These are phyloP conservation scores for Casaregolazyma suthepensis DNA, from an alignment of 1,139 yeast genomes.

Conservation along the genomic window DNA sequence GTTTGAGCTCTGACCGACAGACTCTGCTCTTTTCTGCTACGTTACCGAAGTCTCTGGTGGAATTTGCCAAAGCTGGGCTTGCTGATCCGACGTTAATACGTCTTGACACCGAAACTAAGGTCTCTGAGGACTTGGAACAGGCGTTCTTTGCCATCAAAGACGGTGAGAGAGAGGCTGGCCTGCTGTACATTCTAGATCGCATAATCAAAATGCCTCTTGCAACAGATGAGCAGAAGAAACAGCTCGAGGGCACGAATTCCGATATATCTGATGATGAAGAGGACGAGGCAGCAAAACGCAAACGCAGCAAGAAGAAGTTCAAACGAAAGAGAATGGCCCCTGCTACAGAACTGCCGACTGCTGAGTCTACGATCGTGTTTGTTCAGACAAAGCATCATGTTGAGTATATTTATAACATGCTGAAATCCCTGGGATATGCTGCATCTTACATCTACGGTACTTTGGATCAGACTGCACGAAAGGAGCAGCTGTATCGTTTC, in stretches of 20 bases:
- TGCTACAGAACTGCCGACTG: slow-evolving; percentile 78
- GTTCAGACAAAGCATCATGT: slow-evolving; percentile 98
- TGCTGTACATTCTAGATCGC: slow-evolving; percentile 68
- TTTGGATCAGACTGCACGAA: slow-evolving; percentile 90
- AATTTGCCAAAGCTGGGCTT: slow-evolving; percentile 95
- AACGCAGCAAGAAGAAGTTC: slow-evolving; percentile 25
- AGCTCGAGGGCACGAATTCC: slow-evolving; percentile 45
- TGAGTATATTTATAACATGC: slow-evolving; percentile 69
- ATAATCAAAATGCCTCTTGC: slow-evolving; percentile 83
- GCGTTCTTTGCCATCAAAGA: slow-evolving; percentile 74
- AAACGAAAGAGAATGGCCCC: slow-evolving; percentile 61
- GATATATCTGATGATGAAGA: slow-evolving; percentile 46
- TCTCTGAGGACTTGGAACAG: slow-evolving; percentile 88
- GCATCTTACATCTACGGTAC: slow-evolving; percentile 91
- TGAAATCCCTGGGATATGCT: slow-evolving; percentile 75
- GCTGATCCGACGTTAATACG: slow-evolving; percentile 88
- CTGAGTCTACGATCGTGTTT: slow-evolving; percentile 81
- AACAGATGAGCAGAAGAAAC: slow-evolving; percentile 41
- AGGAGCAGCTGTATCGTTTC: slow-evolving; percentile 79
- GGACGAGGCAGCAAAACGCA: slow-evolving; percentile 14
- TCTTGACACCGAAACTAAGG: slow-evolving; percentile 84
- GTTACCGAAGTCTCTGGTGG: slow-evolving; percentile 83
- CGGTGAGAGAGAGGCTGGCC: slow-evolving; percentile 85
- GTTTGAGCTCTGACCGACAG: slow-evolving; percentile 78
- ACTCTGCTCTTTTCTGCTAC: slow-evolving; percentile 92